Evolutionary conservation across 2,329 filamentous ascomycete genomes (phyloP), one percentile per base, ranked within the genome.

Genomic region (Paecilomyces dactylethromorphus): DNA sequence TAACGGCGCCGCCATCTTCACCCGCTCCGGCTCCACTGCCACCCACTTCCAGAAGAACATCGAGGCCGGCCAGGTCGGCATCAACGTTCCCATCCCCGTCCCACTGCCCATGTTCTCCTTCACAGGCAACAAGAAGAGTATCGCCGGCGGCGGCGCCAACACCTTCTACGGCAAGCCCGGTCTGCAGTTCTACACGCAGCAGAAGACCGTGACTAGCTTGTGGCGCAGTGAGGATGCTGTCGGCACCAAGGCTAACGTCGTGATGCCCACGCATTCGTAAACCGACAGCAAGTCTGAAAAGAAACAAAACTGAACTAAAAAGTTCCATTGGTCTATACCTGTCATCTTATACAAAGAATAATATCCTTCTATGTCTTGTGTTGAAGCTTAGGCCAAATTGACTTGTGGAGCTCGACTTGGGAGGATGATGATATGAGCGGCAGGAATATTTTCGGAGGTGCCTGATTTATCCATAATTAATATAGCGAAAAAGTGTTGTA

Each of bases 101-200:
- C 81, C 81, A 13, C 71, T 85, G 58, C 83, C 83, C 66, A 85
- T 85, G 82, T 86, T 86, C 76, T 81, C 78, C 60, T 86, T 86
- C 74, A 87, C 85, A 1, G 85, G 85, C 18, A 87, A 87, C 80
- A 93, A 99, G 87, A 92, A 89, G 83, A 91, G 87, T 69, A 82
- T 97, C 59, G 94, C 94, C 0, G 94, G 93, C 57, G 92, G 92
- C 56, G 93, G 94, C 61, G 89, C 90, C 39, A 96, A 85, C 78
- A 96, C 92, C 15, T 97, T 99, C 74, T 99, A 99, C 77, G 94
- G 94, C 65, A 89, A 90, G 76, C 91, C 92, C 0, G 94, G 93
- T 24, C 78, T 99, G 72, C 87, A 90, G 72, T 99, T 99, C 74
- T 97, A 96, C 77, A 99, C 94, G 2, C 94, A 97, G 79, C 84